Base-by-base conservation (phyloP, 371 early-diverging fungal species). In the Mortierella sp. region DNA sequence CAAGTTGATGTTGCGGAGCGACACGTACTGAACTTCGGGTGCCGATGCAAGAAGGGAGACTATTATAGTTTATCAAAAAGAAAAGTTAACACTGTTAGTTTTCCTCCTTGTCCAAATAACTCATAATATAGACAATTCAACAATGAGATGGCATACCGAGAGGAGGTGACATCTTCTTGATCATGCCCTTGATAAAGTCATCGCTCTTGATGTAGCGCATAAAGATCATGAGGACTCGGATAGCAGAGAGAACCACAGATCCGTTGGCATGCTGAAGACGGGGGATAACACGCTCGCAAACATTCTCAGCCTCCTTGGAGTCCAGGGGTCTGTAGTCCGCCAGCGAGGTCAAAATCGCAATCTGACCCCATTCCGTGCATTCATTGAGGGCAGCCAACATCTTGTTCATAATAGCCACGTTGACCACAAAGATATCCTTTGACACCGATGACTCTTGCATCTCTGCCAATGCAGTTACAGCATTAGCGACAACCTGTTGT, bases 1-100 rank as follows among this genome's bases (percentile, higher is more conserved):
- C n/a, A 99, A 90, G 78, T 95, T 92, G 79, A 98, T 99, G 89
- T 98, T 99, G 63, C 98, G 95, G 76, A 99, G 93, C 1, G 98
- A 96, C 29, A 99, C 97, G 80, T 97, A 99, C 89, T 98, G 99
- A 48, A 99, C 96, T 88, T 99, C 99, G 18, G 99, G 97, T 14
- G 94, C 94, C 41, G 95, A 91, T 4, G 97, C 93, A 21, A 99
- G 92, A 70, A 99, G 91, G 0, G 99, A 97, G 12, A 99, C 98
- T 94, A 81, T 48, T 44, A 60, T 18, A 55, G 41, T 48, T 44
- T 16, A 7, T 11, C 58, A 55, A 65, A 35, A 32, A 1, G 35
- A 11, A 18, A 29, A 58, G 24, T 18, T 11, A 32, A 72, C 43
- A 29, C 5, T 29, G 38, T 2, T 32, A 24, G 48, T 51, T 44